Evolutionary conservation across 208 protist species (phyloP).

Genomic region (Herpetomonas tarakana): DNA sequence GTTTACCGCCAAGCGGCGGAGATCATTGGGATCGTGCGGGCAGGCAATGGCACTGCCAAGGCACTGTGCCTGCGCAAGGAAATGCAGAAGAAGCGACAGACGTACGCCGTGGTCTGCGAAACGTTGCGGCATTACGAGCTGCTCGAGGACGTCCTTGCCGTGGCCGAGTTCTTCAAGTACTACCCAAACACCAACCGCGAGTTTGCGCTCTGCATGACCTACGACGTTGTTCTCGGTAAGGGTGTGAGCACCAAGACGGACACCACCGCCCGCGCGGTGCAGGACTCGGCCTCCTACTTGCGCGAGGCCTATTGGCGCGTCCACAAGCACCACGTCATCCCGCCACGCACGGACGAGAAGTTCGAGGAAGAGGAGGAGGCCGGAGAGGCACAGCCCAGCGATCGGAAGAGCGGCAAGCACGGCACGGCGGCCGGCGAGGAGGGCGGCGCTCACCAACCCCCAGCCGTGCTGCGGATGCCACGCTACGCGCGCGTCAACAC

Average conservation of each 20-base stretch:
- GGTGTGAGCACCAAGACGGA: constrained; percentile 85
- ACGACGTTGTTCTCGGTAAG: constrained; percentile 85
- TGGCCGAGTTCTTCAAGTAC: constrained; percentile 83
- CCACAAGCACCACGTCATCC: constrained; percentile 76
- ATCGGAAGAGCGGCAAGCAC: not conserved
- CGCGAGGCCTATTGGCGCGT: constrained; percentile 80
- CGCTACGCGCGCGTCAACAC: constrained; percentile 89
- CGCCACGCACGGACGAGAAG: constrained; percentile 42
- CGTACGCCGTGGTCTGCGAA: constrained; percentile 90
- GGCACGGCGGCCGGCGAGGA: constrained; percentile 6
- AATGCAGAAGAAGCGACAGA: constrained; percentile 92
- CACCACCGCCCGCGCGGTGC: constrained; percentile 71
- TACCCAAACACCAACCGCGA: constrained; percentile 65
- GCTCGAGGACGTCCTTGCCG: constrained; percentile 78
- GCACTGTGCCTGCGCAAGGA: constrained; percentile 90
- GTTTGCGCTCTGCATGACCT: constrained; percentile 82
- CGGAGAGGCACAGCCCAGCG: constrained; percentile 1
- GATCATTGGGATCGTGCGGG: constrained; percentile 66
- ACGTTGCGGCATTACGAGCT: constrained; percentile 88
- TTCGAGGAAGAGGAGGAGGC: constrained; percentile 26
- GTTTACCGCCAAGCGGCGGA: constrained; percentile 87
- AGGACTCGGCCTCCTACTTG: constrained; percentile 62
- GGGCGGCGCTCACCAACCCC: constrained; percentile 9
- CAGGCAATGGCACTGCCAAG: constrained; percentile 81
- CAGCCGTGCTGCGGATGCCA: constrained; percentile 35